These are phyloP conservation scores for Coprinellus aureogranulatus DNA, from an alignment of 768 basidiomycete species.

Conservation along the genomic window DNA sequence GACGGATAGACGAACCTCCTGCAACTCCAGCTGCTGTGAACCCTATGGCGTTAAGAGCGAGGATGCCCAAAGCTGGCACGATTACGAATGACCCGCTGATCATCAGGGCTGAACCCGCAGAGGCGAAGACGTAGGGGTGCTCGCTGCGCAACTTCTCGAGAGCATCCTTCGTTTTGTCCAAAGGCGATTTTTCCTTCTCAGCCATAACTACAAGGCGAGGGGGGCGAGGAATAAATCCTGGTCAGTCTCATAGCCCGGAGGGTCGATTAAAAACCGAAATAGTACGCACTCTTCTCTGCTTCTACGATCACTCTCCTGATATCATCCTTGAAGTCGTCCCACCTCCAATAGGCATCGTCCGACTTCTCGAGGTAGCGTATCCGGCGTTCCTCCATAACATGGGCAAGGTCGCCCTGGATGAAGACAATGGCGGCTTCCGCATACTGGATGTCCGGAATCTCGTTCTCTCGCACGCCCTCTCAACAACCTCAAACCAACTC, in stretches of 20 bases:
- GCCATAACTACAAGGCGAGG: not conserved
- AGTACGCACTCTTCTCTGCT: slow-evolving; percentile 1
- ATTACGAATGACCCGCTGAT: slow-evolving; percentile 26
- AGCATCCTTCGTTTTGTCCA: slow-evolving; percentile 1
- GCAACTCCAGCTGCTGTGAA: slow-evolving; percentile 12
- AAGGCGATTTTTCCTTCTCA: not conserved
- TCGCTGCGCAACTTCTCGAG: not conserved
- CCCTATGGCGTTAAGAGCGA: slow-evolving; percentile 22
- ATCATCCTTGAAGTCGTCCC: slow-evolving; percentile 2
- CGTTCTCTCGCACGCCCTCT: slow-evolving; percentile 3
- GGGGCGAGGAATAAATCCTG: too few species aligned
- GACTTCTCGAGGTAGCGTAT: slow-evolving; percentile 1
- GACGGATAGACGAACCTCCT: slow-evolving; percentile 2
- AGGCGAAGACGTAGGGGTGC: slow-evolving; percentile 26
- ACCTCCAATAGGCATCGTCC: not conserved
- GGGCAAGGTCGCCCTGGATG: not conserved
- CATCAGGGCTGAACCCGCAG: slow-evolving; percentile 22
- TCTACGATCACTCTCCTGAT: not conserved
- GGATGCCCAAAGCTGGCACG: slow-evolving; percentile 23
- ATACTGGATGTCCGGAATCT: not conserved
- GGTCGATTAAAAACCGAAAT: too few species aligned
- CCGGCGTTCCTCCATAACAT: not conserved
- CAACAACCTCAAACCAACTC: slow-evolving; percentile 6
- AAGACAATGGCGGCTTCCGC: not conserved
- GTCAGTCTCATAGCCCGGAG: too few species aligned